Conservation (phyloP, 208 protist genomes). For the Balamuthia mandrillaris region DNA sequence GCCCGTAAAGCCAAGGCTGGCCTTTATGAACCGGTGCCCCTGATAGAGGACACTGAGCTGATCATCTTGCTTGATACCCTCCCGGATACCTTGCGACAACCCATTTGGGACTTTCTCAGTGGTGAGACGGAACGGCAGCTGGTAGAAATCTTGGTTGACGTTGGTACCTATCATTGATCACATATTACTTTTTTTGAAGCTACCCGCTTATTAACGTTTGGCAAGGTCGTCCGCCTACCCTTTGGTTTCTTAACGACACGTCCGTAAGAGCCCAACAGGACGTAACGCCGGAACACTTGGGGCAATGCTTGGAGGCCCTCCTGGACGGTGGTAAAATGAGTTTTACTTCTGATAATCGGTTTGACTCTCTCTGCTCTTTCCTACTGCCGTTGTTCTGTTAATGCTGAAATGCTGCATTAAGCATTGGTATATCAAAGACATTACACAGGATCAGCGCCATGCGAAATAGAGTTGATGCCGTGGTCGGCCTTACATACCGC, state of each 20-base stretch:
- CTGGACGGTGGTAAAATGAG: neutral
- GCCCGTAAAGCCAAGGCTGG: no score
- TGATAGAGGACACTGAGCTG: constrained; percentile 2
- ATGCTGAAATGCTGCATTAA: neutral
- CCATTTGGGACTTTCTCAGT: neutral
- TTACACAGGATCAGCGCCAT: neutral
- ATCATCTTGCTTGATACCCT: neutral
- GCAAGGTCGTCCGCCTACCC: neutral
- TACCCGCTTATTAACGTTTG: no score
- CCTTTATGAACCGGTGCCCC: no score
- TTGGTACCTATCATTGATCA: no score
- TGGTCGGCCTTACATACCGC: constrained; percentile 33
- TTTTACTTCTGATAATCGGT: neutral
- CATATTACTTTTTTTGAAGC: no score
- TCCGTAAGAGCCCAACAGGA: neutral
- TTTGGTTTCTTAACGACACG: constrained; percentile 21
- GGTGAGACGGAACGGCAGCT: neutral
- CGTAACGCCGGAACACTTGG: neutral
- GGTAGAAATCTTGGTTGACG: neutral
- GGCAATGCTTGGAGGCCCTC: neutral
- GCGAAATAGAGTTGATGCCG: neutral
- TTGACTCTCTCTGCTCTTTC: neutral
- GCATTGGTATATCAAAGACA: constrained; percentile 1
- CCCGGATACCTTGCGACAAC: neutral
- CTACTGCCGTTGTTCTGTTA: neutral